Evolutionary conservation across 306 rosid genomes (phyloP).

Genomic region (Cucurbita maxima): DNA sequence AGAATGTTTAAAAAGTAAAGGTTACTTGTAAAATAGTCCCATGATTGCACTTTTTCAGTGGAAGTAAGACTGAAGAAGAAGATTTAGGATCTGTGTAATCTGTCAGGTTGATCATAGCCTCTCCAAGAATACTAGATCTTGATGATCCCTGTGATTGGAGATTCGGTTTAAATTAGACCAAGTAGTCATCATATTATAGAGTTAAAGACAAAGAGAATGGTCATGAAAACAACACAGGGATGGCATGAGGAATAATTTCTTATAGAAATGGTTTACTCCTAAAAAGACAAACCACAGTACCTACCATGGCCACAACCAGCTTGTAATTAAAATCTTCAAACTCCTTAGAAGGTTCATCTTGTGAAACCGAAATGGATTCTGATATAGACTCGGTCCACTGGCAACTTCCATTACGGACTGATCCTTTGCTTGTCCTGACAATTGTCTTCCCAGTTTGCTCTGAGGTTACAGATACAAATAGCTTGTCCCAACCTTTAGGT

Average conservation of each 20-base stretch:
- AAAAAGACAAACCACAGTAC: slow-evolving; percentile 12
- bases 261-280: background rate
- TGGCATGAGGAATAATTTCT: background rate
- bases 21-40: slow-evolving; percentile 26
- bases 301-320: slow-evolving; percentile 38
- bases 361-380: slow-evolving; percentile 22
- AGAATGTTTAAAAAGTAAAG: background rate
- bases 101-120: slow-evolving; percentile 22
- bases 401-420: slow-evolving; percentile 29
- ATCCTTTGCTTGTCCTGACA: slow-evolving; percentile 19
- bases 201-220: background rate
- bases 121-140: slow-evolving; percentile 34
- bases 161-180: background rate
- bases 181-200: background rate
- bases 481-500: slow-evolving; percentile 41
- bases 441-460: slow-evolving; percentile 26
- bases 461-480: slow-evolving; percentile 22
- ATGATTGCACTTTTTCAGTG: slow-evolving; percentile 23
- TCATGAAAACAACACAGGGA: background rate
- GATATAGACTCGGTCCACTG: slow-evolving; percentile 28
- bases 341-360: slow-evolving; percentile 21
- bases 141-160: slow-evolving; percentile 21
- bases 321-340: slow-evolving; percentile 24
- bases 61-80: slow-evolving; percentile 18
- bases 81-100: slow-evolving; percentile 17